Percentiles rank a stretch among this genome's conserved stretches.
These are phyloP conservation scores for Leccinum barrowsii DNA, from an alignment of 768 basidiomycete genomes.

Conservation along the genomic window DNA sequence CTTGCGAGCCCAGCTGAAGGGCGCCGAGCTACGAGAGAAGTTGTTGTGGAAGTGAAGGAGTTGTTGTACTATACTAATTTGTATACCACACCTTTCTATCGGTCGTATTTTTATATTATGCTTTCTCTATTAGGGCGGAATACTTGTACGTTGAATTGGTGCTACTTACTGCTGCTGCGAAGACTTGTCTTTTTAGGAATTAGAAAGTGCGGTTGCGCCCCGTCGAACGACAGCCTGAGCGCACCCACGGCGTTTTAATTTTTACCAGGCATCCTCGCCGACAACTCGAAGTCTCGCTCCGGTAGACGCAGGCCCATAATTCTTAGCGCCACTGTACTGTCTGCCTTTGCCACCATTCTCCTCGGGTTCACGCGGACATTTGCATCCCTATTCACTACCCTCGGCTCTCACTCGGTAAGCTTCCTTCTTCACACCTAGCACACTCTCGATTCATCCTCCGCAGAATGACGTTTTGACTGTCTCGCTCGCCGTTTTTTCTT, in stretches of 20 bases:
- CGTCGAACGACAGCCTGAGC: too few relatives aligned
- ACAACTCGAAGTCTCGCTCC: constrained; percentile 77
- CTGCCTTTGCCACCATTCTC: constrained; percentile 69
- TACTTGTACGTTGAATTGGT: too few relatives aligned
- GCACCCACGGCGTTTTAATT: background rate
- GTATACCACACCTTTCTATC: too few relatives aligned
- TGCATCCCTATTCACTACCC: constrained; percentile 44
- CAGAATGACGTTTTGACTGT: constrained; percentile 70
- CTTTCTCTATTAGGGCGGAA: too few relatives aligned
- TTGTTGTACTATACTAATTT: too few relatives aligned
- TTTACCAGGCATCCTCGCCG: constrained; percentile 60
- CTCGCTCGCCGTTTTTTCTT: constrained; percentile 69
- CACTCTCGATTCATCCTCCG: background rate
- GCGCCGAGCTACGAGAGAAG: too few relatives aligned
- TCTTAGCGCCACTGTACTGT: constrained; percentile 64
- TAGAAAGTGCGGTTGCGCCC: too few relatives aligned
- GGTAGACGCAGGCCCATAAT: constrained; percentile 89
- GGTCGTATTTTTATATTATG: too few relatives aligned
- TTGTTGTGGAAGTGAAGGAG: too few relatives aligned
- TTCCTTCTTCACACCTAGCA: background rate
- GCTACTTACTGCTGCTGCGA: too few relatives aligned
- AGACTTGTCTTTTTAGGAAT: too few relatives aligned
- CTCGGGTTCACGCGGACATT: constrained; percentile 79
- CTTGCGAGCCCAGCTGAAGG: too few relatives aligned
- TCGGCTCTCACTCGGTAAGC: constrained; percentile 34